Conservation (phyloP, 2,329 filamentous ascomycete genomes). For the Colletotrichum theobromicola region DNA sequence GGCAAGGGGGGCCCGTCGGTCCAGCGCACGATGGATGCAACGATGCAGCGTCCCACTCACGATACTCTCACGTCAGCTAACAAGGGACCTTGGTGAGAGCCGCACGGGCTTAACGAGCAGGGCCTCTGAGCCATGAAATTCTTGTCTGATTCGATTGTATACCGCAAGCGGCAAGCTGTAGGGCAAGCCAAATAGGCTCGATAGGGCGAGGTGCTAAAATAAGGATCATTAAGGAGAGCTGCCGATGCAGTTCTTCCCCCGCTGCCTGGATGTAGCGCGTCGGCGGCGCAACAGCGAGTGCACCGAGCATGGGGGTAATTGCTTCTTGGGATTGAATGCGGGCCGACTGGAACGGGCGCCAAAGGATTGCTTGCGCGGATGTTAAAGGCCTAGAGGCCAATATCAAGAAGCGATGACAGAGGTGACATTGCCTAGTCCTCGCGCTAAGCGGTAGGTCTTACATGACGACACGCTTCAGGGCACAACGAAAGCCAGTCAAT, state of each 20-base stretch:
- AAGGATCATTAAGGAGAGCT: neutral
- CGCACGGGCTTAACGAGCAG: neutral
- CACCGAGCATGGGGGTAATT: neutral
- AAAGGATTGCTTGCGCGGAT: neutral
- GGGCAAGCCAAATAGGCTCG: neutral
- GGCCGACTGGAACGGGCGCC: neutral
- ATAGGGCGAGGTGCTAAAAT: neutral
- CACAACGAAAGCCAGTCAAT: neutral
- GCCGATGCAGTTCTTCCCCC: neutral
- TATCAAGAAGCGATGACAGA: neutral
- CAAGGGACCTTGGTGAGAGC: neutral
- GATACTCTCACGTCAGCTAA: constrained; percentile 12
- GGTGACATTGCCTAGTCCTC: neutral
- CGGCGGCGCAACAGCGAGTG: neutral
- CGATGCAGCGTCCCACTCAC: neutral
- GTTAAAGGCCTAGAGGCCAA: neutral
- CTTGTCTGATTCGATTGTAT: neutral
- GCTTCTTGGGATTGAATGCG: neutral
- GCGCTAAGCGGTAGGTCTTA: constrained; percentile 13
- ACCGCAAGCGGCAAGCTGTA: neutral
- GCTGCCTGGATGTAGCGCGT: neutral
- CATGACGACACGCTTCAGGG: neutral
- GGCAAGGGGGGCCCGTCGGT: neutral
- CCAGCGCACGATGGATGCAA: neutral
- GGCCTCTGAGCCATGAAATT: neutral